Percentiles rank a stretch among this genome's conserved stretches.
Conservation (phyloP, 2,329 filamentous ascomycete genomes). For the Trichoderma simmonsii region DNA sequence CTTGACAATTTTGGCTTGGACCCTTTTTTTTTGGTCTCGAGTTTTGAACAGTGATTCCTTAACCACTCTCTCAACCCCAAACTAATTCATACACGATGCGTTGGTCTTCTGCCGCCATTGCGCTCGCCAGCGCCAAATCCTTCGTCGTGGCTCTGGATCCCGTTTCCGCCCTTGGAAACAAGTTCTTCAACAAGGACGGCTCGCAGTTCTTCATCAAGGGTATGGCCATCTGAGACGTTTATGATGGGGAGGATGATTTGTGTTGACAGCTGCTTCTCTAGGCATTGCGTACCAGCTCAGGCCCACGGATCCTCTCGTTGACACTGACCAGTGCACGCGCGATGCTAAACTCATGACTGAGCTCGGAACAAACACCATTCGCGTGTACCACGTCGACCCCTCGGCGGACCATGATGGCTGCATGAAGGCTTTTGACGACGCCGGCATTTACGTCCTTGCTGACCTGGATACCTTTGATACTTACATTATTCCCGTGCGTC, state of each 20-base stretch:
- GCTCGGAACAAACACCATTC: slow-evolving; percentile 78
- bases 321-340: slow-evolving; percentile 70
- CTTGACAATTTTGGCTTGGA: background rate
- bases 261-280: slow-evolving; percentile 31
- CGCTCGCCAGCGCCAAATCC: slow-evolving; percentile 34
- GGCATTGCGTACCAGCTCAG: slow-evolving; percentile 70
- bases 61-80: background rate
- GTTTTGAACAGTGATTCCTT: slow-evolving; percentile 4
- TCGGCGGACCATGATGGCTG: slow-evolving; percentile 69
- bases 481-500: slow-evolving; percentile 60
- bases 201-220: slow-evolving; percentile 83
- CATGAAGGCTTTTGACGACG: slow-evolving; percentile 76
- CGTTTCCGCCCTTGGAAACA: slow-evolving; percentile 64
- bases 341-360: slow-evolving; percentile 77
- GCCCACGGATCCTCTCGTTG: slow-evolving; percentile 68
- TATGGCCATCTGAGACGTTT: slow-evolving; percentile 33
- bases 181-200: slow-evolving; percentile 80
- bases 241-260: background rate
- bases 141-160: slow-evolving; percentile 43
- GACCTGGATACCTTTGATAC: slow-evolving; percentile 76
- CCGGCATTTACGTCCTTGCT: slow-evolving; percentile 79
- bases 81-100: slow-evolving; percentile 34
- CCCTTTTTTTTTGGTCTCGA: background rate
- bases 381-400: slow-evolving; percentile 83
- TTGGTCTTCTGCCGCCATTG: slow-evolving; percentile 33